phyloP scores from a whole-genome alignment of 805 yeast species.

The Metschnikowia picachoensis region DNA sequence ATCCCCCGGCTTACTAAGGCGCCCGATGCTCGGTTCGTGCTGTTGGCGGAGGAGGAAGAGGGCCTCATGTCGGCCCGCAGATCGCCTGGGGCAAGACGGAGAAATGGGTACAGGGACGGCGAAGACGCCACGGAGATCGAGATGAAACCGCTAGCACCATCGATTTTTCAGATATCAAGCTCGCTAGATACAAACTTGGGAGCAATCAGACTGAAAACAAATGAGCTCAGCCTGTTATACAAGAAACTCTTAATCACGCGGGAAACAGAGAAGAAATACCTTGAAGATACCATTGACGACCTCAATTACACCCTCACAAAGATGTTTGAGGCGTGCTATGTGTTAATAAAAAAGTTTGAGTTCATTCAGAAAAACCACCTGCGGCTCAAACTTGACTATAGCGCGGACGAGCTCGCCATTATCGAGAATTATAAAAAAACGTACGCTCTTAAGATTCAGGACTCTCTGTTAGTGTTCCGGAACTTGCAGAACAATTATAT shows the following conservation, averaged over 20 bases:
- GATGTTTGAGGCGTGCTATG: constrained; percentile 74
- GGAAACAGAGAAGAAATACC: constrained; percentile 71
- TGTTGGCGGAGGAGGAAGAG: constrained; percentile 52
- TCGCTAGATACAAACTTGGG: constrained; percentile 64
- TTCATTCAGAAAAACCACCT: constrained; percentile 35
- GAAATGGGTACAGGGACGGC: constrained; percentile 10
- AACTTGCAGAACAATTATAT: constrained; percentile 87
- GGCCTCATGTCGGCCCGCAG: constrained; percentile 46
- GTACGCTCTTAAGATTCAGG: constrained; percentile 83
- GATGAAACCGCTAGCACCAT: constrained; percentile 68
- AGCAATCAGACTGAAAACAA: constrained; percentile 51
- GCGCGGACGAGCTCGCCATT: constrained; percentile 54
- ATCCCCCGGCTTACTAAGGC: constrained; percentile 55
- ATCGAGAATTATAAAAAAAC: constrained; percentile 77
- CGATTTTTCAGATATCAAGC: constrained; percentile 67
- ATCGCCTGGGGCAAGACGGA: not conserved
- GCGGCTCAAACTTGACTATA: constrained; percentile 39
- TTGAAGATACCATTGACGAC: constrained; percentile 76
- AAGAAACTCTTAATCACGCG: constrained; percentile 84
- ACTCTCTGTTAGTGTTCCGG: constrained; percentile 70
- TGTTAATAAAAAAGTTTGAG: constrained; percentile 63
- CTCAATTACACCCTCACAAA: constrained; percentile 72
- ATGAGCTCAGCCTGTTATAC: constrained; percentile 64
- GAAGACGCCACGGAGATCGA: constrained; percentile 41
- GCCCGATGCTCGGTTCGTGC: constrained; percentile 31